phyloP scores from a whole-genome alignment of 176 grass and related monocot species.

The Oryza brachyantha region DNA sequence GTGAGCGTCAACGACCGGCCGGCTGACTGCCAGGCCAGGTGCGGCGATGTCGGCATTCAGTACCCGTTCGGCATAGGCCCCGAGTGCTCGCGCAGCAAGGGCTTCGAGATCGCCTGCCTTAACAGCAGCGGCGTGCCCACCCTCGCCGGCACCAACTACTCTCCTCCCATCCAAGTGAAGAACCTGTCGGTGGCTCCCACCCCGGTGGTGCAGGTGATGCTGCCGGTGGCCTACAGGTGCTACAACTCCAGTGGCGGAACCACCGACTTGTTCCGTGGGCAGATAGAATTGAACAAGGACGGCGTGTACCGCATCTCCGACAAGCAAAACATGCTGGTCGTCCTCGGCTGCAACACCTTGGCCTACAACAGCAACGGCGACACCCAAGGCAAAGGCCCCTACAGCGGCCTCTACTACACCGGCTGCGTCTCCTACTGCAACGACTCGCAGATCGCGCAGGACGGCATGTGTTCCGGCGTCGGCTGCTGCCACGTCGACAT shows the following conservation, averaged over 20 bases:
- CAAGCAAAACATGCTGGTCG: too few species aligned
- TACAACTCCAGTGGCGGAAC: neutral
- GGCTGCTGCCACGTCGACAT: constrained; percentile 24
- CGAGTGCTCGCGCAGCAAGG: neutral
- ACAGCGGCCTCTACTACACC: neutral
- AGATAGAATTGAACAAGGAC: too few species aligned
- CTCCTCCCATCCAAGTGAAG: neutral
- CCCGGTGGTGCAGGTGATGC: neutral
- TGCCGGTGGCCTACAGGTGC: neutral
- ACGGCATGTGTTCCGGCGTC: neutral
- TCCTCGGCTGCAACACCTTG: too few species aligned
- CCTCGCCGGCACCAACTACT: neutral
- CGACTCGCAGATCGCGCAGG: neutral
- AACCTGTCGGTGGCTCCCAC: neutral
- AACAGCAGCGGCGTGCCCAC: neutral
- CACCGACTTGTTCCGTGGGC: too few species aligned
- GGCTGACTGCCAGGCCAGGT: neutral
- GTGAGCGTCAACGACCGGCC: neutral
- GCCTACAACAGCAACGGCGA: too few species aligned
- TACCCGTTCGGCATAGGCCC: constrained; percentile 13
- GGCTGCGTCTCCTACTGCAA: constrained; percentile 28
- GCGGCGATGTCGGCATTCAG: neutral
- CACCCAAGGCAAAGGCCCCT: neutral
- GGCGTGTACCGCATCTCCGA: too few species aligned
- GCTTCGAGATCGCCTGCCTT: constrained; percentile 8